A percentile compares a stretch with the other conserved stretches of the same genome.
phyloP scores from a whole-genome alignment of 2,329 filamentous ascomycete genomes.

The Sphaceloma murrayae region DNA sequence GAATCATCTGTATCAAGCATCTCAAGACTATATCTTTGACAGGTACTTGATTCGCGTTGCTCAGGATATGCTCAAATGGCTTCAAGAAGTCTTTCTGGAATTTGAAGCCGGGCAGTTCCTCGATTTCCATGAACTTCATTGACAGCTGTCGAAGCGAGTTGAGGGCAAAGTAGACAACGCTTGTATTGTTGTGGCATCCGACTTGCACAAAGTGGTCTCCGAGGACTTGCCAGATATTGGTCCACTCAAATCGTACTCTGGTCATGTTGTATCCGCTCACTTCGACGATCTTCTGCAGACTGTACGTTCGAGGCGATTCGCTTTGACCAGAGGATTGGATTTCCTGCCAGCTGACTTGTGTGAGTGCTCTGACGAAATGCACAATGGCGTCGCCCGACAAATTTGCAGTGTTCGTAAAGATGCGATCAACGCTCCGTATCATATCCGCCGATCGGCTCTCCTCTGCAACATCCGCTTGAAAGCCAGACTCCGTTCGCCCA shows the following conservation, averaged over 20 bases:
- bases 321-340: slow-evolving; percentile 95
- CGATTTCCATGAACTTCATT: slow-evolving; percentile 98
- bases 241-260: slow-evolving; percentile 96
- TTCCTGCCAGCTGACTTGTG: slow-evolving; percentile 97
- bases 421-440: slow-evolving; percentile 83
- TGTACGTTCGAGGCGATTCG: slow-evolving; percentile 92
- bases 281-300: slow-evolving; percentile 93
- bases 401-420: slow-evolving; percentile 93
- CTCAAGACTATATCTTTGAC: slow-evolving; percentile 97
- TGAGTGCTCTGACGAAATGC: slow-evolving; percentile 83
- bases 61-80: slow-evolving; percentile 94
- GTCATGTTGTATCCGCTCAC: slow-evolving; percentile 99
- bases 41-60: slow-evolving; percentile 78
- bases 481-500: slow-evolving; percentile 37
- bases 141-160: slow-evolving; percentile 92
- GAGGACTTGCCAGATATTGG: slow-evolving; percentile 93
- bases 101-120: slow-evolving; percentile 95
- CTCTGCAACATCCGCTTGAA: slow-evolving; percentile 72
- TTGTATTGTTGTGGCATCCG: slow-evolving; percentile 90
- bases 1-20: slow-evolving; percentile 98
- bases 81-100: slow-evolving; percentile 99
- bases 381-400: slow-evolving; percentile 90
- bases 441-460: slow-evolving; percentile 91
- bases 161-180: slow-evolving; percentile 93
- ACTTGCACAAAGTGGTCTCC: slow-evolving; percentile 98